A percentile compares a stretch with the other conserved stretches of the same genome.
Conservation (phyloP, 352 stramenopile species). For the Phytophthora meadii region DNA sequence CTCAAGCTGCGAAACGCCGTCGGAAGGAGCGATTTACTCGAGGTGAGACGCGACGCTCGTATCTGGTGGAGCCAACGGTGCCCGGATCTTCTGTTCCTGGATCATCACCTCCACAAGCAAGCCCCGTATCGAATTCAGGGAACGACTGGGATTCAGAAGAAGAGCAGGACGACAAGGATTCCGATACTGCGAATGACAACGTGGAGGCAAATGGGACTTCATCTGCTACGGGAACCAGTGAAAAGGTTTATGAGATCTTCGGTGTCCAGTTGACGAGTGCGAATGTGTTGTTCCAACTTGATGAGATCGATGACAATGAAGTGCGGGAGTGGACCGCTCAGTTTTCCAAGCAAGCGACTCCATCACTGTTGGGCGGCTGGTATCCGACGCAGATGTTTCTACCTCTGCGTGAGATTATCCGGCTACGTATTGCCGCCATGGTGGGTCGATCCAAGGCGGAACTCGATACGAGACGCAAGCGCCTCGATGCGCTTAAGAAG, state of each 20-base stretch:
- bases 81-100: constrained; percentile 3
- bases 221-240: constrained; percentile 10
- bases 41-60: constrained; percentile 67
- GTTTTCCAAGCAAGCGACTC: constrained; percentile 51
- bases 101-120: constrained; percentile 17
- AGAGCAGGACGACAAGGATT: constrained; percentile 44
- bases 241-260: constrained; percentile 73
- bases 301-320: constrained; percentile 77
- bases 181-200: constrained; percentile 36
- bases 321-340: constrained; percentile 59
- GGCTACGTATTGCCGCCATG: constrained; percentile 72
- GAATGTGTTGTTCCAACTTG: constrained; percentile 78
- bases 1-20: constrained; percentile 64
- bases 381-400: constrained; percentile 86
- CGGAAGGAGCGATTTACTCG: constrained; percentile 74
- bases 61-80: constrained; percentile 53
- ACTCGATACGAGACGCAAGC: constrained; percentile 66
- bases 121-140: constrained; percentile 23
- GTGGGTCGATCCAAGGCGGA: constrained; percentile 77
- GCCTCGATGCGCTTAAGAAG: constrained; percentile 79
- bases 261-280: constrained; percentile 72
- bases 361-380: constrained; percentile 76
- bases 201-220: constrained; percentile 28
- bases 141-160: constrained; percentile 63
- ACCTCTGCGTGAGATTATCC: constrained; percentile 78